Evolutionary conservation across 495 filamentous ascomycete species (phyloP), one percentile per base, ranked within the genome.

Genomic region (Tuber calosporum): DNA sequence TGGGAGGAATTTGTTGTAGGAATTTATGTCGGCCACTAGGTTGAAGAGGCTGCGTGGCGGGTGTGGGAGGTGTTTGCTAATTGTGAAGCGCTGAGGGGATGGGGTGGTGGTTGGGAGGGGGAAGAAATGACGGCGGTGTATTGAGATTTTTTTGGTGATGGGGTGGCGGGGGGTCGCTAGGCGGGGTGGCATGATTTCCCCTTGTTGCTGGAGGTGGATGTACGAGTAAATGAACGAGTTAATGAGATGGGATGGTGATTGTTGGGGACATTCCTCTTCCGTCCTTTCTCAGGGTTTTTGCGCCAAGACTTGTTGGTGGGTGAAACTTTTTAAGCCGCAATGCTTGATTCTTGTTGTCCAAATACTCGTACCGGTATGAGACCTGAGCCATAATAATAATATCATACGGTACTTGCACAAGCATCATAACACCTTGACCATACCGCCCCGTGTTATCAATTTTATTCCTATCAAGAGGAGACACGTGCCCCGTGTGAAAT

Each of bases 1-100:
- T 13, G 94, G 94, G 41, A 97, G 88, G 88, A 96, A 98, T 75
- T 84, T 79, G 62, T 83, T 83, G 89, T 97, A 99, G 77, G 86
- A 87, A 82, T 90, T 86, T 75, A 97, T 89, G 81, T 96, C 92
- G 81, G 93, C 87, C 82, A 97, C 92, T 42, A 97, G 84, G 72
- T 84, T 84, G 89, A 93, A 97, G 77, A 99, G 87, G 0, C 87
- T 83, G 6, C 79, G 72, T 67, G 89, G 85, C 1, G 88, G 83
- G 86, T 96, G 96, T 39, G 92, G 91, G 74, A 99, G 90, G n/a
- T 86, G 90, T 74, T 92, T 91, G 66, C 87, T 85, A 30, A 92
- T 92, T 74, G 86, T 86, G 75, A 97, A 87, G 77, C 84, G 88
- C 77, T 88, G 87, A 0, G 85, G 75, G 38, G 81, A 70, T 69